A percentile compares a stretch with the other conserved stretches of the same genome.
Evolutionary conservation across 805 yeast genomes (phyloP).

Genomic region (Metschnikowia henanensis): DNA sequence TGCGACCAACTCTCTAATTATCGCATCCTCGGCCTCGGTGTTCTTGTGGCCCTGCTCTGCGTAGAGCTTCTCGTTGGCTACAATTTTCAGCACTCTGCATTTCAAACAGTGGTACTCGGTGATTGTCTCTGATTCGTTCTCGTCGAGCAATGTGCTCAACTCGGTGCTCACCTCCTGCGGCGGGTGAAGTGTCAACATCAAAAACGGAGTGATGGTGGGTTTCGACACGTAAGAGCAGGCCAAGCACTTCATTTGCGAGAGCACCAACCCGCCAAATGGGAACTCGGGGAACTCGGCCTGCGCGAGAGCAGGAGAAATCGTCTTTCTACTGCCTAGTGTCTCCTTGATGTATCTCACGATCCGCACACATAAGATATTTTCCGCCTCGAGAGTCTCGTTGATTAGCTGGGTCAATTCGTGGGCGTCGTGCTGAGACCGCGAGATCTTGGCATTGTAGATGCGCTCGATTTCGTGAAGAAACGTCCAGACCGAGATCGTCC

Average conservation of each 20-base stretch:
- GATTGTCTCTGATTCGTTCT: constrained; percentile 63
- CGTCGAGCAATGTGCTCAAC: constrained; percentile 54
- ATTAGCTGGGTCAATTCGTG: constrained; percentile 86
- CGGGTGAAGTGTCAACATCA: constrained; percentile 71
- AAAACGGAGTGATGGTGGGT: constrained; percentile 57
- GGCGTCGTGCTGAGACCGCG: constrained; percentile 90
- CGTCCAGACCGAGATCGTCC: constrained; percentile 74
- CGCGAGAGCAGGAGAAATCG: constrained; percentile 8
- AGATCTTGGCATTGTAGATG: constrained; percentile 70
- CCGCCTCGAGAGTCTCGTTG: constrained; percentile 74
- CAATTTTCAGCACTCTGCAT: constrained; percentile 51
- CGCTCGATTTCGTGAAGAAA: constrained; percentile 70
- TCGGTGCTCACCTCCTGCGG: constrained; percentile 55
- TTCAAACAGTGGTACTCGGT: constrained; percentile 78
- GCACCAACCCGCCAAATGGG: constrained; percentile 70
- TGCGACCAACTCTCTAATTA: constrained; percentile 35
- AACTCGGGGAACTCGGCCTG: constrained; percentile 51
- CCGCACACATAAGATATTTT: constrained; percentile 46
- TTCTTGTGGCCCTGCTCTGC: constrained; percentile 20
- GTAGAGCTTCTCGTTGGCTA: constrained; percentile 27
- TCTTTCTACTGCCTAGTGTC: constrained; percentile 2
- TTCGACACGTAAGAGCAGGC: constrained; percentile 63
- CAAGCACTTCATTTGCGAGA: constrained; percentile 69
- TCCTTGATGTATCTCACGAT: constrained; percentile 25
- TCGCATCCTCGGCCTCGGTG: constrained; percentile 27